phyloP scores from a whole-genome alignment of 176 grass and related monocot genomes.

The Tuctoria greenei region DNA sequence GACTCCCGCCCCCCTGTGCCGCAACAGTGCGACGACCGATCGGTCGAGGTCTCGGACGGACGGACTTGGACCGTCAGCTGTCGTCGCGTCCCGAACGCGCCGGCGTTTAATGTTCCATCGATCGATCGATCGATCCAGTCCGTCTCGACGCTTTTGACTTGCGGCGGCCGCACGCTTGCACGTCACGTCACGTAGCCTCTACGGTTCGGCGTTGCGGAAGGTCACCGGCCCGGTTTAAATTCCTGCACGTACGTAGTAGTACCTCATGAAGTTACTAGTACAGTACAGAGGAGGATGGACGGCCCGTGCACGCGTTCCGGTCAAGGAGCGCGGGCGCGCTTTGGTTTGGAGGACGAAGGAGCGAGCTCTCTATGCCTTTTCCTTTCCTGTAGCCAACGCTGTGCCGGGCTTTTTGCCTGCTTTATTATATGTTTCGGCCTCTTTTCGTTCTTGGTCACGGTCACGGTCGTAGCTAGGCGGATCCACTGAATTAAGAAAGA shows the following conservation, averaged over 20 bases:
- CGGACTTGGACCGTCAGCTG: too few relatives aligned
- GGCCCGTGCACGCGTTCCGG: neutral
- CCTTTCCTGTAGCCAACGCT: neutral
- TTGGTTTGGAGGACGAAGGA: too few relatives aligned
- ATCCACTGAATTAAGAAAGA: slow-evolving; percentile 33
- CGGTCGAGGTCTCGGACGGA: too few relatives aligned
- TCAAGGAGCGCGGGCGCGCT: slow-evolving; percentile 11
- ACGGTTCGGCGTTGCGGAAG: neutral
- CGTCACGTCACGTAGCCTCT: slow-evolving; percentile 21
- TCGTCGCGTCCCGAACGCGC: too few relatives aligned
- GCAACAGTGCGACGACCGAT: too few relatives aligned
- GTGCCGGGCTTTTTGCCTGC: neutral
- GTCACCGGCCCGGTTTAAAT: slow-evolving; percentile 26
- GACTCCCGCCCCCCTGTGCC: too few relatives aligned
- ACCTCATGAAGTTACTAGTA: too few relatives aligned
- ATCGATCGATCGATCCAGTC: neutral
- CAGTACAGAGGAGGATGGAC: too few relatives aligned
- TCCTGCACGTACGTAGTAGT: neutral
- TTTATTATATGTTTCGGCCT: neutral
- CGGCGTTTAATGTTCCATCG: slow-evolving; percentile 11
- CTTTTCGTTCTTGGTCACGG: neutral
- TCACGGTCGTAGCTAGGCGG: slow-evolving; percentile 20
- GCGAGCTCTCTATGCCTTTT: too few relatives aligned
- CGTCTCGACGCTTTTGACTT: slow-evolving; percentile 16
- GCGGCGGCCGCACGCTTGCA: slow-evolving; percentile 9